Evolutionary conservation across 345 rosid genomes (phyloP), one percentile per base, ranked within the genome.

Genomic region (Theobroma cacao): DNA sequence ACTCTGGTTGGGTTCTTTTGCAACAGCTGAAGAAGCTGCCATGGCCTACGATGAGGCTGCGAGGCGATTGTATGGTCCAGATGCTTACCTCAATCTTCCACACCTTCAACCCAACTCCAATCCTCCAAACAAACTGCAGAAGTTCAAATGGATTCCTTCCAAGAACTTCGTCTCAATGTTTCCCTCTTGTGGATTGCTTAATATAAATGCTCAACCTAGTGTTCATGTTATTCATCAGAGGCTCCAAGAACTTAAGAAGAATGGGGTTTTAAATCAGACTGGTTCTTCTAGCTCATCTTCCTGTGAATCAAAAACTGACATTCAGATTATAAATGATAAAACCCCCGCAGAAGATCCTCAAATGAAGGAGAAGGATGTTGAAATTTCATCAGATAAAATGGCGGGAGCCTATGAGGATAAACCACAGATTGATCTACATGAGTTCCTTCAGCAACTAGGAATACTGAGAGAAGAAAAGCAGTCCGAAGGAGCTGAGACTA

Each of bases 11-110:
- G 98, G 98, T 30, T 92, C 98, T 72, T 94, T 90, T 33, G 85
- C 98, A 34, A 94, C 97, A 0, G 93, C 98, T 17, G 97, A 96
- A 83, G 98, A 94, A 87, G 98, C 98, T 47, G 95, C 97, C 81
- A 82, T 96, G 95, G 99, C 98, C 22, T 96, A 96, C 24, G 98
- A 96, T 78, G 93, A 89, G 74, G 98, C 98, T 1, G 98, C 97
- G 0, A 61, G 89, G 66, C 89, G 87, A 83, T 82, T 94, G 33
- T 95, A 94, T 43, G 99, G 97, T 1, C 93, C 90, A 0, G 94
- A 92, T 1, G 97, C 99, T 36, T 89, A 88, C 78, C 91, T 94
- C 75, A 96, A 94, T 82, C 90, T 96, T 22, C 98, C 99, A 58
- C 98, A 96, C 79, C 97, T 92, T 72, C 93, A 85, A n/a, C 77